These are phyloP conservation scores for Abrus pulchellus DNA, from an alignment of 306 rosid species.

Conservation along the genomic window DNA sequence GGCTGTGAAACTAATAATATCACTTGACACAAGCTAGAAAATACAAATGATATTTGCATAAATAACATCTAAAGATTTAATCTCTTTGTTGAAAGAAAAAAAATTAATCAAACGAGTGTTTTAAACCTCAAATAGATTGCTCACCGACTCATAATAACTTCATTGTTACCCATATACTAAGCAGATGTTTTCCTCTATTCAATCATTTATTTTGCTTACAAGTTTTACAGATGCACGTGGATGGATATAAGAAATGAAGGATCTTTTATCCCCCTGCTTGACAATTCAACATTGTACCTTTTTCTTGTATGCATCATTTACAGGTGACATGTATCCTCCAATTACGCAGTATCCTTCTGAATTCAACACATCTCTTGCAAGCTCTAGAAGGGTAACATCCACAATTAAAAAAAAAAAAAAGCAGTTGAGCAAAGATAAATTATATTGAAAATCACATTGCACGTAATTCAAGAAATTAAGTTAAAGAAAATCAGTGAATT, in stretches of 20 bases:
- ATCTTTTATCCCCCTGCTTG: slow-evolving; percentile 19
- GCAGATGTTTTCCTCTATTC: slow-evolving; percentile 19
- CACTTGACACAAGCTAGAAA: background rate
- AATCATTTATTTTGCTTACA: slow-evolving; percentile 36
- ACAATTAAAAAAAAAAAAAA: background rate
- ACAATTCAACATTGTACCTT: slow-evolving; percentile 57
- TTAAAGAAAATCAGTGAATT: slow-evolving; percentile 18
- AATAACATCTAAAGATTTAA: slow-evolving; percentile 11
- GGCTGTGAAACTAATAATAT: slow-evolving; percentile 23
- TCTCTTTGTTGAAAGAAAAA: background rate
- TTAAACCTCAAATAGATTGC: slow-evolving; percentile 7
- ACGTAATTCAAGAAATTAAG: slow-evolving; percentile 10
- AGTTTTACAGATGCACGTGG: background rate
- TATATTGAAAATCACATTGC: slow-evolving; percentile 10
- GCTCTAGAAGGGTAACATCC: slow-evolving; percentile 63
- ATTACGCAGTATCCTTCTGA: slow-evolving; percentile 77
- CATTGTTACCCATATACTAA: slow-evolving; percentile 23
- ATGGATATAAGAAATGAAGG: slow-evolving; percentile 18
- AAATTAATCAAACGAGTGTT: slow-evolving; percentile 8
- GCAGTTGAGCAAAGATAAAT: slow-evolving; percentile 2
- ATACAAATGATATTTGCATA: slow-evolving; percentile 6
- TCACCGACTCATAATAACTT: slow-evolving; percentile 7
- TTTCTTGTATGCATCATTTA: slow-evolving; percentile 94
- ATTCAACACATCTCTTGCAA: slow-evolving; percentile 83
- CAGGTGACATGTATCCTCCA: slow-evolving; percentile 96